phyloP scores from a whole-genome alignment of 352 stramenopile species.

The Phytophthora melonis region DNA sequence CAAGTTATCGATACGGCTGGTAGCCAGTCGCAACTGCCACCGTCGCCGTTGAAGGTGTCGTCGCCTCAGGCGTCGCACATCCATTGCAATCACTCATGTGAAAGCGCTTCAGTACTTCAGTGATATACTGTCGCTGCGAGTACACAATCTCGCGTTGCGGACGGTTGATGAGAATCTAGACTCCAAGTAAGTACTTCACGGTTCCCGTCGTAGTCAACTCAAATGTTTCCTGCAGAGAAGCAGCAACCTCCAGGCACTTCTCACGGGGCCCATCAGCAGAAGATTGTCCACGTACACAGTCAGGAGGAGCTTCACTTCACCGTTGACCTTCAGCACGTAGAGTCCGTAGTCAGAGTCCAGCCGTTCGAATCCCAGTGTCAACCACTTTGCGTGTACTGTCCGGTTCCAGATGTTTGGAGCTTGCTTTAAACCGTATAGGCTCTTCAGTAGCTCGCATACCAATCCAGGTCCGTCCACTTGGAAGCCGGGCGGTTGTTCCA shows the following conservation, averaged over 20 bases:
- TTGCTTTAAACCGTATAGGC: conserved; percentile 25
- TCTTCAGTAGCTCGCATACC: conserved; percentile 16
- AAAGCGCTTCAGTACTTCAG: not conserved
- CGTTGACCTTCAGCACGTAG: conserved; percentile 11
- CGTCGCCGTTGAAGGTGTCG: not conserved
- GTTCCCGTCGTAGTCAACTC: conserved; percentile 20
- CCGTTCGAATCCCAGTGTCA: conserved; percentile 2
- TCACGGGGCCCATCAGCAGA: conserved; percentile 13
- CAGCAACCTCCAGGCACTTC: not conserved
- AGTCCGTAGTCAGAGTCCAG: conserved; percentile 16
- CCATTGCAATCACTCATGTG: conserved; percentile 14
- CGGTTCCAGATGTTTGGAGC: conserved; percentile 28
- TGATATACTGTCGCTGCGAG: conserved; percentile 11
- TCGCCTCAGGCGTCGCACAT: conserved; percentile 9
- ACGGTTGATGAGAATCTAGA: conserved; percentile 20
- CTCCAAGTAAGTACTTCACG: conserved; percentile 19
- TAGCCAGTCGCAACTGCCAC: not conserved
- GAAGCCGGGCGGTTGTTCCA: conserved; percentile 24
- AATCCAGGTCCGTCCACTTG: conserved; percentile 1
- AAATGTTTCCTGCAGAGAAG: conserved; percentile 15
- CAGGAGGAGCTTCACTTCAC: conserved; percentile 9
- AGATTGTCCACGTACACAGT: conserved; percentile 28
- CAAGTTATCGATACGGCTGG: conserved; percentile 18
- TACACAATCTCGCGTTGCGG: conserved; percentile 8
- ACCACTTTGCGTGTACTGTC: conserved; percentile 8